Conservation (phyloP, 805 yeast species). For the Candida vartiovaarae region DNA sequence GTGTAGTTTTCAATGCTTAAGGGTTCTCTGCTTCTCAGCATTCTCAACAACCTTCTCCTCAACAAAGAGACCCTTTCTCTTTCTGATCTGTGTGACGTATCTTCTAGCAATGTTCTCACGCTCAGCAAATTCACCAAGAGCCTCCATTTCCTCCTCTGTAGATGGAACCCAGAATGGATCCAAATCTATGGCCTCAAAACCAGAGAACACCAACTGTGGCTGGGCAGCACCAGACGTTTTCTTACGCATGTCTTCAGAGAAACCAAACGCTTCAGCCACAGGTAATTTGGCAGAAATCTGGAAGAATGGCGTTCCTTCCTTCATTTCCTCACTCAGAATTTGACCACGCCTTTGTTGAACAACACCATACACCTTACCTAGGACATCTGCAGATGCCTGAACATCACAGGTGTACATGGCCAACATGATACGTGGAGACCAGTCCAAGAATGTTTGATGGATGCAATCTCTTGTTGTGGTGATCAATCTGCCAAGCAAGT, state of each 20-base stretch:
- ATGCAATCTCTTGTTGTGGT: constrained; percentile 68
- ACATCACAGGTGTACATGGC: constrained; percentile 94
- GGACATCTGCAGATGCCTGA: constrained; percentile 89
- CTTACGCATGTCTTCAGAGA: constrained; percentile 90
- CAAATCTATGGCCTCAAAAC: constrained; percentile 77
- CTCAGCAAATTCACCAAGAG: constrained; percentile 87
- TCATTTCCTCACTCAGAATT: constrained; percentile 87
- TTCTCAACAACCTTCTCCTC: constrained; percentile 86
- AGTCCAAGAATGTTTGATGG: constrained; percentile 60
- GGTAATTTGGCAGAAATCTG: constrained; percentile 81
- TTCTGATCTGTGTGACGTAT: constrained; percentile 77
- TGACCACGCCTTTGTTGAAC: constrained; percentile 84
- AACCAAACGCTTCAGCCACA: constrained; percentile 94
- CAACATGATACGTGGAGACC: constrained; percentile 86
- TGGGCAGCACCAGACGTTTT: constrained; percentile 95
- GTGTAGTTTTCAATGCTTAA: constrained; percentile 37
- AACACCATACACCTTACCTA: constrained; percentile 93
- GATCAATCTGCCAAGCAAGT: constrained; percentile 65
- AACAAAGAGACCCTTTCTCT: constrained; percentile 81
- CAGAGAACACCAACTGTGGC: constrained; percentile 89
- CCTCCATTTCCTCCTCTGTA: constrained; percentile 93
- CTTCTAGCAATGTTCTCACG: constrained; percentile 83
- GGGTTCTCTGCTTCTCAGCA: constrained; percentile 90
- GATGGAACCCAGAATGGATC: constrained; percentile 99
- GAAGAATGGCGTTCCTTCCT: constrained; percentile 97